Evolutionary conservation across 768 basidiomycete genomes (phyloP), one percentile per base, ranked within the genome.

Genomic region (Suillus discolor): DNA sequence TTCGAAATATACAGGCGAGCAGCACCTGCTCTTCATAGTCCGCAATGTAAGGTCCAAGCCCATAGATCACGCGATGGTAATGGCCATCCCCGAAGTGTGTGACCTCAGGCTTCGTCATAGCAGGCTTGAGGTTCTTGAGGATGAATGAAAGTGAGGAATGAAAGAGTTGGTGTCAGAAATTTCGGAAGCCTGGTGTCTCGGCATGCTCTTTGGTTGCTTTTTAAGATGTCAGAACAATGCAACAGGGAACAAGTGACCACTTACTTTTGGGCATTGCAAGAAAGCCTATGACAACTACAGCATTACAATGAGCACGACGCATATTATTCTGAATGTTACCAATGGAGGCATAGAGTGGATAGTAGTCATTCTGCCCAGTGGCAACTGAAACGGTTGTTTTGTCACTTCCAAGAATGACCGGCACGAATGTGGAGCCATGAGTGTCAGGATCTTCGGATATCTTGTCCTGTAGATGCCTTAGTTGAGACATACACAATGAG

Each of bases 21-120:
- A 77, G 57, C 2, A 66, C 74, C 64, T 81, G 80, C 62, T 82
- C 79, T 1, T 77, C 79, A 62, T 82, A 81, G 62, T 82, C 78
- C 0, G 78, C 79, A 65, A 82, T 80, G 49, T 79, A 78, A 1
- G 79, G 74, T 0, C 79, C 79, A 13, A 82, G 62, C 2, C 74
- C 71, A 68, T 75, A 80, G 20, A 81, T 71, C 3, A 65, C 73
- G 9, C 67, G 62, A 1, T 67, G 70, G 62, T 65, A 77, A 64
- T 77, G 77, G 42, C 42, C 42, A 42, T 42, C 18, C 15, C 18
- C 6, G 6, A 42, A 42, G 3, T 0, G 18, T 42, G 42, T 7
- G 8, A 42, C 42, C 15, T 42, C 42, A 18, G 42, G 42, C 2
- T 16, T 42, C 7, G 3, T 42, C 42, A 42, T 42, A 42, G 42